Percentiles rank a stretch among this genome's conserved stretches.
Conservation (phyloP, 768 basidiomycete species). For the Calocybe gangraenosa region DNA sequence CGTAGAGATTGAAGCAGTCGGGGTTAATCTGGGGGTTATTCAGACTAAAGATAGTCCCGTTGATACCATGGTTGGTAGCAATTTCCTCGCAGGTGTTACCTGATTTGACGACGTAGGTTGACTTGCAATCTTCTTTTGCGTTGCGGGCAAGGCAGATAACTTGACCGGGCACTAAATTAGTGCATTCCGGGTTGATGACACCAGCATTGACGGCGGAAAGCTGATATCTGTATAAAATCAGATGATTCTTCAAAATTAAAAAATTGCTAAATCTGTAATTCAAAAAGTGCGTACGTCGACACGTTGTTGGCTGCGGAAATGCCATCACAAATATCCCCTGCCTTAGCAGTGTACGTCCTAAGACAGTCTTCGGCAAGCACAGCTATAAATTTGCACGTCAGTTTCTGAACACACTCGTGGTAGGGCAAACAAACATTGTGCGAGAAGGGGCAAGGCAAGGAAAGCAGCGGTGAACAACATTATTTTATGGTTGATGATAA, state of each 20-base stretch:
- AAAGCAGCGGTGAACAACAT: conserved; percentile 33
- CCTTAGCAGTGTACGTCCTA: conserved; percentile 55
- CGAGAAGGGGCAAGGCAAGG: conserved; percentile 43
- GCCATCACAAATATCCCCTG: conserved; percentile 60
- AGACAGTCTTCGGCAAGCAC: conserved; percentile 41
- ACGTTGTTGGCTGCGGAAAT: conserved; percentile 60
- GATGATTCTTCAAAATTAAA: too few relatives aligned
- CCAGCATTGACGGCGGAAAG: conserved; percentile 58
- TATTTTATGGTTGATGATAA: conserved; percentile 3
- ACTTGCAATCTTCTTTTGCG: conserved; percentile 54
- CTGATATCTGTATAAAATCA: conserved; percentile 52
- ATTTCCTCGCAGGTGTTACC: conserved; percentile 62
- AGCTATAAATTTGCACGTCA: conserved; percentile 15
- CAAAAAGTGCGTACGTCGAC: conserved; percentile 65
- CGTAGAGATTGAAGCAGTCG: conserved; percentile 62
- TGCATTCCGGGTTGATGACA: conserved; percentile 48
- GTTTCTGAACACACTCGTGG: neutral
- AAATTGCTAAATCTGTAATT: too few relatives aligned
- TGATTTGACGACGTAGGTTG: conserved; percentile 50
- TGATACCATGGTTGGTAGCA: conserved; percentile 32
- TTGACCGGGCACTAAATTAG: conserved; percentile 50
- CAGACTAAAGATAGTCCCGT: conserved; percentile 45
- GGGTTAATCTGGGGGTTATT: conserved; percentile 76
- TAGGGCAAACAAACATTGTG: conserved; percentile 31
- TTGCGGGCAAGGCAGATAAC: conserved; percentile 59